Percentiles rank a stretch among this genome's conserved stretches.
Evolutionary conservation across 352 stramenopile species (phyloP).

Genomic region (Lagenidium giganteum): DNA sequence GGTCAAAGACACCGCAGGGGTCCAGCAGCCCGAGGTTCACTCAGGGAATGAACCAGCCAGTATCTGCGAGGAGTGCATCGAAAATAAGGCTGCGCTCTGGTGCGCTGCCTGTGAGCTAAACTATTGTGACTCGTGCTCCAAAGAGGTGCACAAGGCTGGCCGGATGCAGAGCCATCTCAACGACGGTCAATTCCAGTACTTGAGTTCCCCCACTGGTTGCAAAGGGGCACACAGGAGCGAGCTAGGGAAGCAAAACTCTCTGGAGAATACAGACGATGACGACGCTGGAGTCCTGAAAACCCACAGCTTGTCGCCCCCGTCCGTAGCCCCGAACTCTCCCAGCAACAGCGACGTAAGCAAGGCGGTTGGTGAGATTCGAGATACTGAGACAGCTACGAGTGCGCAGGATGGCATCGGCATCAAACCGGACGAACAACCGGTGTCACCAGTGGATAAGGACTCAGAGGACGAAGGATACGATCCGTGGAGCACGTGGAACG

Average conservation of each 20-base stretch:
- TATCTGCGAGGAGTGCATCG: constrained; percentile 43
- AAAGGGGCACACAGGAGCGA: too few relatives aligned
- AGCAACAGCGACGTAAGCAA: too few relatives aligned
- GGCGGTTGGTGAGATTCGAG: too few relatives aligned
- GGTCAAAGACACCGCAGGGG: too few relatives aligned
- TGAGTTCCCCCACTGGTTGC: too few relatives aligned
- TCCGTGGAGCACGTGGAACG: constrained; percentile 33
- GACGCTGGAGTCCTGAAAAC: background rate
- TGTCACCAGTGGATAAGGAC: background rate
- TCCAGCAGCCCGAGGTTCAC: too few relatives aligned
- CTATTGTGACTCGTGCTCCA: constrained; percentile 36
- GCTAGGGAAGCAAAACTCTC: too few relatives aligned
- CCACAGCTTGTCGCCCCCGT: background rate
- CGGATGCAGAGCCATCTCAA: constrained; percentile 32
- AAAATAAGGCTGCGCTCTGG: constrained; percentile 17
- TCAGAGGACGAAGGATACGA: constrained; percentile 15
- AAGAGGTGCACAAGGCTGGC: constrained; percentile 29
- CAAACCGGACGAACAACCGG: background rate
- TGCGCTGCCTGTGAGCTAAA: constrained; percentile 45
- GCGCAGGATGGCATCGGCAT: too few relatives aligned
- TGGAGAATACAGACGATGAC: background rate
- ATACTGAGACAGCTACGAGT: too few relatives aligned
- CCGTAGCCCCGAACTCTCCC: background rate
- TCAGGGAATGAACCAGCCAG: too few relatives aligned
- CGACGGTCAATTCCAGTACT: constrained; percentile 1